Evolutionary conservation across 495 filamentous ascomycete species (phyloP).

Genomic region (Talaromyces ruber): DNA sequence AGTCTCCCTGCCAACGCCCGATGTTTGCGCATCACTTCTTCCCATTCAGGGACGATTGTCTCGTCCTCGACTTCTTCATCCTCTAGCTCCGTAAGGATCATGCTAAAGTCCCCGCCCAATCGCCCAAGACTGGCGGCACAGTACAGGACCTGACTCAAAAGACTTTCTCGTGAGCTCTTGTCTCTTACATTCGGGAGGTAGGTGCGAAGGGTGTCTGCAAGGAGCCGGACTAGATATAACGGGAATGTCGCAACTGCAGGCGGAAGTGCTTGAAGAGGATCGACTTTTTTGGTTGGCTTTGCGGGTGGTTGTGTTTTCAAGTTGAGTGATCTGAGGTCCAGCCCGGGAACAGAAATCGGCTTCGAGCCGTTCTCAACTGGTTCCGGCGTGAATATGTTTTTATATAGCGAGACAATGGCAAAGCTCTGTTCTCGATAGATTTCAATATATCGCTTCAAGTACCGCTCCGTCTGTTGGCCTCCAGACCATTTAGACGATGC

Average conservation of each 20-base stretch:
- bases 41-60: slow-evolving; percentile 60
- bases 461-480: slow-evolving; percentile 90
- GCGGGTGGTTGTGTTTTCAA: slow-evolving; percentile 15
- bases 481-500: slow-evolving; percentile 44
- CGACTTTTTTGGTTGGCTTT: slow-evolving; percentile 21
- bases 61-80: slow-evolving; percentile 38
- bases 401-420: slow-evolving; percentile 86
- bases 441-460: slow-evolving; percentile 91
- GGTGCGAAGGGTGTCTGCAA: slow-evolving; percentile 65
- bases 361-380: slow-evolving; percentile 27
- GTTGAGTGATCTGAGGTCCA: slow-evolving; percentile 19
- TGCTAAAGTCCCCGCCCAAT: slow-evolving; percentile 85
- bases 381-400: slow-evolving; percentile 68
- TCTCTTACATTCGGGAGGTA: slow-evolving; percentile 85
- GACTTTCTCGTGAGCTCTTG: slow-evolving; percentile 66
- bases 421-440: slow-evolving; percentile 98
- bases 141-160: slow-evolving; percentile 92
- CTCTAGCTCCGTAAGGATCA: slow-evolving; percentile 67
- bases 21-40: slow-evolving; percentile 85
- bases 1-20: slow-evolving; percentile 75
- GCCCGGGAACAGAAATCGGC: slow-evolving; percentile 20
- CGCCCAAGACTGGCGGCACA: slow-evolving; percentile 89
- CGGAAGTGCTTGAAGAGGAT: slow-evolving; percentile 62
- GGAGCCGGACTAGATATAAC: slow-evolving; percentile 71
- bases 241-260: slow-evolving; percentile 78